A percentile compares a stretch with the other conserved stretches of the same genome.
These are phyloP conservation scores for Quercus tomentella DNA, from an alignment of 331 rosid genomes.

Conservation along the genomic window DNA sequence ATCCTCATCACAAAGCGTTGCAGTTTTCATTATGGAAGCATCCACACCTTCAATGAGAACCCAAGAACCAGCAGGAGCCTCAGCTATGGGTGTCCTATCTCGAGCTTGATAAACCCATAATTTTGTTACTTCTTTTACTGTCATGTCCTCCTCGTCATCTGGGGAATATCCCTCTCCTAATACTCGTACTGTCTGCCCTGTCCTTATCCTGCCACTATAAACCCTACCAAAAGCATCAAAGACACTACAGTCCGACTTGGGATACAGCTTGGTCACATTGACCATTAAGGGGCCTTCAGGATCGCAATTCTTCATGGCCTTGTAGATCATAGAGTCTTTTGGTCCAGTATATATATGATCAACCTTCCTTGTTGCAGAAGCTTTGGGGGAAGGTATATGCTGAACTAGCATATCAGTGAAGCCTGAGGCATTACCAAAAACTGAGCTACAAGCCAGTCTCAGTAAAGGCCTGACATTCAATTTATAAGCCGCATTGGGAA, in stretches of 20 bases:
- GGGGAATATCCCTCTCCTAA: constrained; percentile 98
- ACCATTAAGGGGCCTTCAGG: constrained; percentile 86
- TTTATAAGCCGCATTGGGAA: constrained; percentile 91
- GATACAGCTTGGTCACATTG: constrained; percentile 87
- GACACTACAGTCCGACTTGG: constrained; percentile 96
- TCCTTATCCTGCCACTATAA: constrained; percentile 86
- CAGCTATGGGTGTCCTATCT: constrained; percentile 85
- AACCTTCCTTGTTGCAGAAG: constrained; percentile 74
- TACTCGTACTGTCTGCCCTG: constrained; percentile 90
- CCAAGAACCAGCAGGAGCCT: constrained; percentile 98
- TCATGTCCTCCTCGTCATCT: constrained; percentile 98
- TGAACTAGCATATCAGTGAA: constrained; percentile 94
- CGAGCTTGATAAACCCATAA: constrained; percentile 97
- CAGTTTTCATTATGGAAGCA: constrained; percentile 98
- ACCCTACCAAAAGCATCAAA: constrained; percentile 98
- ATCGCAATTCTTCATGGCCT: constrained; percentile 84
- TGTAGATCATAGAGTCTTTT: constrained; percentile 77
- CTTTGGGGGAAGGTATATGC: constrained; percentile 91
- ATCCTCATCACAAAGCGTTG: constrained; percentile 75
- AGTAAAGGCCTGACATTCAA: constrained; percentile 94
- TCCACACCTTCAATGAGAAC: constrained; percentile 98
- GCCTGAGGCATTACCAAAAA: constrained; percentile 83
- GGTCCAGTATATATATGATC: constrained; percentile 89
- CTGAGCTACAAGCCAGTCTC: constrained; percentile 95
- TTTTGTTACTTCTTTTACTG: constrained; percentile 91